phyloP scores from a whole-genome alignment of 306 rosid genomes.

The Luffa acutangula region DNA sequence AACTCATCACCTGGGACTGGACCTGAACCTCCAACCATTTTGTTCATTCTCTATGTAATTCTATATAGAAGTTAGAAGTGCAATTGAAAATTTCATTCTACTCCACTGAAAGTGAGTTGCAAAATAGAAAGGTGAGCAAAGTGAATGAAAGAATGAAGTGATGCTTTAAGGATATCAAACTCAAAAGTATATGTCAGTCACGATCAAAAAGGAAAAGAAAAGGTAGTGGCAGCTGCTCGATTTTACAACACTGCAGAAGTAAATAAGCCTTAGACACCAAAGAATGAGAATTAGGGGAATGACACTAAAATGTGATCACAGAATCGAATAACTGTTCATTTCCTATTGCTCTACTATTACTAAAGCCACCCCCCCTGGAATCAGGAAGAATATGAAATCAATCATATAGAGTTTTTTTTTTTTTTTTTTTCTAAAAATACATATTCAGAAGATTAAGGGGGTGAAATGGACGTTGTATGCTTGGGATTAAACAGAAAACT shows the following conservation, averaged over 20 bases:
- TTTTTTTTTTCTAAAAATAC: neutral
- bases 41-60: neutral
- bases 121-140: neutral
- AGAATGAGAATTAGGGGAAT: neutral
- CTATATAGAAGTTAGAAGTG: neutral
- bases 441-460: constrained; percentile 5
- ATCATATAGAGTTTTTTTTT: neutral
- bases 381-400: neutral
- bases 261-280: neutral
- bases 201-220: neutral
- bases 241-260: constrained; percentile 2
- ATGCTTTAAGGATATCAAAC: neutral
- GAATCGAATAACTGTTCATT: neutral
- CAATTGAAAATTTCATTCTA: neutral
- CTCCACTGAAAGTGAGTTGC: neutral
- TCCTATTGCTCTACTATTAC: neutral
- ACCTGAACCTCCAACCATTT: neutral
- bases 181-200: neutral
- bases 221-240: neutral
- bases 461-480: neutral
- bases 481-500: neutral
- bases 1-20: neutral
- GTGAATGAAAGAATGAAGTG: constrained; percentile 1
- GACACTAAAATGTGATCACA: neutral
- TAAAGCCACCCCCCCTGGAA: neutral